Evolutionary conservation across 2,329 filamentous ascomycete species (phyloP), one percentile per base, ranked within the genome.

Genomic region (Dothistroma septosporum): DNA sequence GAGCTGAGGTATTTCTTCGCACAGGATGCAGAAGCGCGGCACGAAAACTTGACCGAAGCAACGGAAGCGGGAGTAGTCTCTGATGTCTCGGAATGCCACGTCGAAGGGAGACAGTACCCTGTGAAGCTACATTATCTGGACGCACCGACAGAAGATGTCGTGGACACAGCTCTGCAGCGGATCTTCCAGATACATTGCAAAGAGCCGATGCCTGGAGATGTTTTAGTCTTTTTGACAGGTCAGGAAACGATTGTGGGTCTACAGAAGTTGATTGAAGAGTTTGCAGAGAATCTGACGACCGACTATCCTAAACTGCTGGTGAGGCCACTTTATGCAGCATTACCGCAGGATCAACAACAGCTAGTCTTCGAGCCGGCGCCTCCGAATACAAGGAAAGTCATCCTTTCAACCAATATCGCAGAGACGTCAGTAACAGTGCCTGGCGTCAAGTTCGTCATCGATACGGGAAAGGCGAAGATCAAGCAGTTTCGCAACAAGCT

Each of bases 361-460:
- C 84, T 86, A 22, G 92, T 95, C 10, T 97, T 99, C 73, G 81
- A 87, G 58, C 89, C 90, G 0, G 83, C 89, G 22, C 85, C 85
- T 0, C 84, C 86, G 2, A 81, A 82, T n/a, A 95, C 91, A 0
- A 84, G 94, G 48, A 97, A 97, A 72, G 83, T 97, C 12, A 92
- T 99, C 0, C 79, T 99, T 0, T 88, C 92, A 0, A 99, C 94
- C 14, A 99, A 99, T 71, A 97, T 99, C 69, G 94, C 94, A n/a
- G 94, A 99, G 75, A 97, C 94, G 0, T 97, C 94, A 0, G 90
- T 99, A 61, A 99, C 94, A 0, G 92, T 99, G 0, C 89, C 93
- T 0, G 94, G 94, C 1, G 92, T 99, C 7, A 86, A 91, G 4
- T 94, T 89, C 68, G 93, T 99, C 10, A 83, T 99, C 21, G 94